Percentiles rank a stretch among this genome's conserved stretches.
Evolutionary conservation across 169 alveolate genomes (phyloP).

Genomic region (Eimeria mitis): DNA sequence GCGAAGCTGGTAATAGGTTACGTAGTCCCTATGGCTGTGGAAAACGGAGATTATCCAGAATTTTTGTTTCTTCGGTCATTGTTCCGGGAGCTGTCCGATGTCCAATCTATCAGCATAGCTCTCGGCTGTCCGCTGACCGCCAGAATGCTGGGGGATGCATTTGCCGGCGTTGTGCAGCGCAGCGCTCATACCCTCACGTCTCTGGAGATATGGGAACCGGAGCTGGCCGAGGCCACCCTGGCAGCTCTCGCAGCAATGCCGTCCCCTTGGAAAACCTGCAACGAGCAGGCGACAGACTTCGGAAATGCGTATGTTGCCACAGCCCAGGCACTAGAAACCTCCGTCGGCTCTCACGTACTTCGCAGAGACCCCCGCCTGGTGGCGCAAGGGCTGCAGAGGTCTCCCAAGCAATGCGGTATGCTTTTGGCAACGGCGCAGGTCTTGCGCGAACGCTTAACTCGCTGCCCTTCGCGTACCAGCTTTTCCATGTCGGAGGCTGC

Average conservation of each 20-base stretch:
- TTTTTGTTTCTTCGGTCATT: constrained; percentile 27
- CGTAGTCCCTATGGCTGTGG: constrained; percentile 8
- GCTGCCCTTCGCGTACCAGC: neutral
- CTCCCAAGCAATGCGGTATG: constrained; percentile 30
- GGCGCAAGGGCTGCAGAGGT: neutral
- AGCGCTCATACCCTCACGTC: constrained; percentile 32
- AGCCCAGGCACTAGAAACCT: constrained; percentile 31
- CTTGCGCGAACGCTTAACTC: constrained; percentile 25
- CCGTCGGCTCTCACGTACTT: constrained; percentile 39
- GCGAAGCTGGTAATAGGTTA: constrained; percentile 31
- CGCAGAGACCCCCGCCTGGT: constrained; percentile 3
- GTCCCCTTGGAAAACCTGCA: neutral
- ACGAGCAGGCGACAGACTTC: constrained; percentile 7
- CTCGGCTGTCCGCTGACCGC: constrained; percentile 55
- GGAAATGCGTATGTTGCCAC: constrained; percentile 19
- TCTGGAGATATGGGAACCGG: constrained; percentile 62
- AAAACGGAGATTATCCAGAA: neutral
- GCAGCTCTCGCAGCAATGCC: constrained; percentile 20
- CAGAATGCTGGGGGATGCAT: constrained; percentile 16
- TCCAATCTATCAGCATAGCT: constrained; percentile 26
- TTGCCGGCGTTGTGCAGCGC: constrained; percentile 73
- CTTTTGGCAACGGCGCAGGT: constrained; percentile 56
- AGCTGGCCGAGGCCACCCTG: constrained; percentile 58
- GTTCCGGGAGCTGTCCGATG: constrained; percentile 29
- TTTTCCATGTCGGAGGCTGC: neutral